Evolutionary conservation across 331 rosid species (phyloP).

Genomic region (Cydonia oblonga): DNA sequence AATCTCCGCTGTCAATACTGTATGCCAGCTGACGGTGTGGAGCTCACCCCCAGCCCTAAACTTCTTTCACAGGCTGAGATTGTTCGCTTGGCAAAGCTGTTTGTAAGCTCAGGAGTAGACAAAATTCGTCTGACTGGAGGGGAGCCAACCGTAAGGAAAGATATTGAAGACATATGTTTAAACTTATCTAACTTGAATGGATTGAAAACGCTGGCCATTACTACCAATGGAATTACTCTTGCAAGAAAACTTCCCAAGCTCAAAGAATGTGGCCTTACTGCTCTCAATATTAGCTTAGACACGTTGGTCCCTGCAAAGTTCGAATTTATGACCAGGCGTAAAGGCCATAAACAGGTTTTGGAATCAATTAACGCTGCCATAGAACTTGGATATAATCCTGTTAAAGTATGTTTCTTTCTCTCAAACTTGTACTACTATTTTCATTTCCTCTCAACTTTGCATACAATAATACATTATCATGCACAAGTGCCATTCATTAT

Average conservation of each 20-base stretch:
- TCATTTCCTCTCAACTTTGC: background rate
- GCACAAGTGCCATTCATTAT: background rate
- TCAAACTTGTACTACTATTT: background rate
- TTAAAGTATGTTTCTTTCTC: constrained; percentile 43
- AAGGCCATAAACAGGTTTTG: constrained; percentile 73
- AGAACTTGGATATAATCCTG: constrained; percentile 75
- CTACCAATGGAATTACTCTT: constrained; percentile 72
- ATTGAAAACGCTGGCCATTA: constrained; percentile 55
- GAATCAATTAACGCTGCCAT: constrained; percentile 66
- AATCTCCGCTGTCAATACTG: constrained; percentile 88
- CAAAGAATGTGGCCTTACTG: constrained; percentile 66
- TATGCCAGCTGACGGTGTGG: constrained; percentile 92
- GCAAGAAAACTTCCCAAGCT: constrained; percentile 69
- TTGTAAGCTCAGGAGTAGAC: constrained; percentile 68
- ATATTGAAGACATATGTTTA: constrained; percentile 73
- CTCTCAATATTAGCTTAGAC: constrained; percentile 79
- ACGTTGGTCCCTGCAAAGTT: constrained; percentile 81
- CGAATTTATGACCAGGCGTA: constrained; percentile 88
- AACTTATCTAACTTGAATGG: constrained; percentile 67
- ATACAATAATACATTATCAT: background rate
- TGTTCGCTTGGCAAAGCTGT: constrained; percentile 54
- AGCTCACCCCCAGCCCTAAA: constrained; percentile 54
- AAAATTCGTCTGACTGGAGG: constrained; percentile 94
- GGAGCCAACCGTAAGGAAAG: constrained; percentile 88
- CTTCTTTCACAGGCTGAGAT: constrained; percentile 56